phyloP scores from a whole-genome alignment of 2,329 filamentous ascomycete genomes.

The Blastomyces gilchristii region DNA sequence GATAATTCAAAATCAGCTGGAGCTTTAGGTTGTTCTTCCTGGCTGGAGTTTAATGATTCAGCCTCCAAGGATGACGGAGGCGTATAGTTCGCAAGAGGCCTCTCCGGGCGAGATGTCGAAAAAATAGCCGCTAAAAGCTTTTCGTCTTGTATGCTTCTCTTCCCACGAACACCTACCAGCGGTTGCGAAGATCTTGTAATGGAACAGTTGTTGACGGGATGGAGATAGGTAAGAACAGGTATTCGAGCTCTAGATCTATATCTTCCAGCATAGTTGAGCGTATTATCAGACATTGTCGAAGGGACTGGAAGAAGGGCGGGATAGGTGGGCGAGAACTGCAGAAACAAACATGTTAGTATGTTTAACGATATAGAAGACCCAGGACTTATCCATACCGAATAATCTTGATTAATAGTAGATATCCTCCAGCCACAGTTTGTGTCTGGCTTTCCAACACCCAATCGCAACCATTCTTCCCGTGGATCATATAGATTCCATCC shows the following conservation, averaged over 20 bases:
- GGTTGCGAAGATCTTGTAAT: conserved; percentile 94
- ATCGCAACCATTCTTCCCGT: conserved; percentile 70
- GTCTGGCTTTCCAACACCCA: conserved; percentile 78
- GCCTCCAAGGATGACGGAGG: conserved; percentile 31
- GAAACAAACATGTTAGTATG: conserved; percentile 14
- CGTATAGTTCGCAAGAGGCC: conserved; percentile 32
- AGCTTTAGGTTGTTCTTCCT: conserved; percentile 40
- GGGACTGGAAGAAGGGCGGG: conserved; percentile 77
- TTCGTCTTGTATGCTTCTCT: conserved; percentile 91
- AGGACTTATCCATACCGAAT: conserved; percentile 41
- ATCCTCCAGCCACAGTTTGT: conserved; percentile 76
- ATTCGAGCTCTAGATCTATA: conserved; percentile 86
- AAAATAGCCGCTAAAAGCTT: conserved; percentile 89
- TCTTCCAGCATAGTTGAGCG: conserved; percentile 80
- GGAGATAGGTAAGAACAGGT: conserved; percentile 85
- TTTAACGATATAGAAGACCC: conserved; percentile 8
- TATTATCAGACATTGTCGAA: conserved; percentile 86
- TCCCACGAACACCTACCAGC: conserved; percentile 71
- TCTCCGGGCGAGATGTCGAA: conserved; percentile 52
- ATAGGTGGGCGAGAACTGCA: conserved; percentile 78
- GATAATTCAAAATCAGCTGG: conserved; percentile 43
- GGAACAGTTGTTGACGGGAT: conserved; percentile 91
- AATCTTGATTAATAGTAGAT: conserved; percentile 80
- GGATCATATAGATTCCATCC: conserved; percentile 82
- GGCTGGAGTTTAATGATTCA: conserved; percentile 40